phyloP scores from a whole-genome alignment of 1,139 yeast species.

The Saccharomyces pastorianus region DNA sequence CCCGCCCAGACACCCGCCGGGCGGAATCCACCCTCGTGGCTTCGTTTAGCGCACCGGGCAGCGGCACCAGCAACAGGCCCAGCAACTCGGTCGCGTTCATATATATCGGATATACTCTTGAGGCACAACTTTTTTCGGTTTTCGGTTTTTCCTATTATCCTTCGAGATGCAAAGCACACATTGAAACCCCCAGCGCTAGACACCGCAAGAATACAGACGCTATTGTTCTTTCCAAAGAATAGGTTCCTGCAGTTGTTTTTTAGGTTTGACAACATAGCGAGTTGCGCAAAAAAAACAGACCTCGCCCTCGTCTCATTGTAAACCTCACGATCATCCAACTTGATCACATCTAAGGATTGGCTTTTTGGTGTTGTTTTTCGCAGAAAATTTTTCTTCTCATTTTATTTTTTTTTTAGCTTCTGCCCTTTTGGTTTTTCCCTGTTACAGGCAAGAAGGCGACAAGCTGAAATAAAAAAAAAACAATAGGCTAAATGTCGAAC shows the following conservation, averaged over 20 bases:
- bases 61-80: neutral
- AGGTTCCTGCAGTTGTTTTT: neutral
- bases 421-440: neutral
- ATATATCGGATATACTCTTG: conserved; percentile 1
- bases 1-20: neutral
- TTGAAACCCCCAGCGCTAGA: neutral
- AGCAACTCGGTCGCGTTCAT: neutral
- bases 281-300: neutral
- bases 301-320: neutral
- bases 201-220: neutral
- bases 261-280: neutral
- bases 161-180: neutral
- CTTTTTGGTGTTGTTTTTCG: neutral
- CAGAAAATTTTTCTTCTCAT: neutral
- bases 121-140: neutral
- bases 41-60: neutral
- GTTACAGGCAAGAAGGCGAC: neutral
- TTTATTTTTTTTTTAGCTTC: neutral
- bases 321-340: neutral
- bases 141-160: neutral
- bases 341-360: too few relatives aligned
- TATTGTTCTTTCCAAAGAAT: neutral
- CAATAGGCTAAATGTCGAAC: neutral
- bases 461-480: neutral
- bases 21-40: neutral